Base-by-base conservation (phyloP, 768 basidiomycete genomes). In the Boletus barrowsii region DNA sequence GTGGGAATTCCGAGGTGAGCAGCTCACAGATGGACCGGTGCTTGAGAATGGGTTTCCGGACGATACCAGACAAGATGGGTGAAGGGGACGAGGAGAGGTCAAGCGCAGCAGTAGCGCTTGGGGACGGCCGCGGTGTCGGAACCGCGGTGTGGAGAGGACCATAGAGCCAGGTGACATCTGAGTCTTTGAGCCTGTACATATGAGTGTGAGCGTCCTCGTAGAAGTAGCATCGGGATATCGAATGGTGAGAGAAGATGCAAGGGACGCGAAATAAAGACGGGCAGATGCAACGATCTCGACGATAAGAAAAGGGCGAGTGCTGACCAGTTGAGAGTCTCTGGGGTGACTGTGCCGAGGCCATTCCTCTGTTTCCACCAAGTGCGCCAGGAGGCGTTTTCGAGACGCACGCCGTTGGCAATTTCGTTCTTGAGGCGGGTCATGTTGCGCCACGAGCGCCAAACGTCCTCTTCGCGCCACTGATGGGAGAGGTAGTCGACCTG, bases 281-380 rank as follows among this genome's bases (percentile, higher is more conserved):
- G 13, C 26, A 6, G 36, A 41, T 13, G 22, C 47, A 36, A 55
- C 5, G 45, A 45, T 50, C 41, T 52, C 1, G 15, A 53, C 40
- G 35, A 46, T 55, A 26, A 30, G 22, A 43, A 40, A 53, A 8
- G 26, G n/a, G 64, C 29, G 29, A 8, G 22, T 22, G 72, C 88
- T 65, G 66, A 98, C 96, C 96, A 99, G 72, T 99, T 99, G 63
- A 99, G 83, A 4, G 95, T 97, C 77, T 99, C 97, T 54, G 96
- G 96, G 24, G 87, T 89, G 68, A 99, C 80, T 0, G 96, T 99
- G 76, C 88, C 91, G 57, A 99, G 82, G 60, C 94, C 90, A 64
- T 97, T 97, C 58, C 96, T 79, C 81, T 98, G 95, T 75, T 98
- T 98, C 87, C 95, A 98, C 96, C 96, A 99, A 1, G 95, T 98